Percentiles rank a stretch among this genome's conserved stretches.
Evolutionary conservation across 1,284 basidiomycete genomes (phyloP).

Genomic region (Puccinia novopanici): DNA sequence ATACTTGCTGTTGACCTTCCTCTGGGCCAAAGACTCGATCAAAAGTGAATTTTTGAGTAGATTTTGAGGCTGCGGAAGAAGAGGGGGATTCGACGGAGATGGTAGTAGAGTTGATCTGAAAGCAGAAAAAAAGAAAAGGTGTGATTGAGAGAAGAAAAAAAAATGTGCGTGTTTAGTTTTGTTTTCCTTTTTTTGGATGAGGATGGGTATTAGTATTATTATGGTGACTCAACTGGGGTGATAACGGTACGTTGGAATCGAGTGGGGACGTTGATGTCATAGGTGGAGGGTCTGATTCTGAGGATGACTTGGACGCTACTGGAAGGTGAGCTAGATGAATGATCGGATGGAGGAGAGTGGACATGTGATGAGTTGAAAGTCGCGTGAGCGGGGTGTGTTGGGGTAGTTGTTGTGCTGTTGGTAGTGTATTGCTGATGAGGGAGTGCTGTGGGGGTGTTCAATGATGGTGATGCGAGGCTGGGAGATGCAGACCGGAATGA

Average conservation of each 20-base stretch:
- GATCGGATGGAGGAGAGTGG: background rate
- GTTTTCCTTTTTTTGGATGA: too few relatives aligned
- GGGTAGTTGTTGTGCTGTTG: background rate
- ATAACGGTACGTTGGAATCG: constrained; percentile 89
- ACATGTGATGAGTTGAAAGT: background rate
- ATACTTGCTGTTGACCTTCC: constrained; percentile 80
- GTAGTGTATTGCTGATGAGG: background rate
- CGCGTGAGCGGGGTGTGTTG: background rate
- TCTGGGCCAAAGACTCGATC: constrained; percentile 86
- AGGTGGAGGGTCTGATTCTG: constrained; percentile 83
- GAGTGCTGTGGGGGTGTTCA: background rate
- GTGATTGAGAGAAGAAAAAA: background rate
- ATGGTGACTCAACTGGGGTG: constrained; percentile 64
- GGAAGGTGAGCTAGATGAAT: background rate
- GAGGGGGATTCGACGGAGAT: constrained; percentile 65
- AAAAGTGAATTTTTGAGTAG: constrained; percentile 76
- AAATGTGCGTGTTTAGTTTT: too few relatives aligned
- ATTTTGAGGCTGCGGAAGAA: constrained; percentile 67
- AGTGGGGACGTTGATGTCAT: constrained; percentile 76
- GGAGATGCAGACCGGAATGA: background rate
- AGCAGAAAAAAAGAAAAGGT: background rate
- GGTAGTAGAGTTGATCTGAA: constrained; percentile 62
- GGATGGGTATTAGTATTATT: background rate
- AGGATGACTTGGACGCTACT: constrained; percentile 66
- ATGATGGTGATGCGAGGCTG: background rate